Conservation (phyloP, 225 moss, liverwort and hornwort genomes). For the Lunularia cruciata region DNA sequence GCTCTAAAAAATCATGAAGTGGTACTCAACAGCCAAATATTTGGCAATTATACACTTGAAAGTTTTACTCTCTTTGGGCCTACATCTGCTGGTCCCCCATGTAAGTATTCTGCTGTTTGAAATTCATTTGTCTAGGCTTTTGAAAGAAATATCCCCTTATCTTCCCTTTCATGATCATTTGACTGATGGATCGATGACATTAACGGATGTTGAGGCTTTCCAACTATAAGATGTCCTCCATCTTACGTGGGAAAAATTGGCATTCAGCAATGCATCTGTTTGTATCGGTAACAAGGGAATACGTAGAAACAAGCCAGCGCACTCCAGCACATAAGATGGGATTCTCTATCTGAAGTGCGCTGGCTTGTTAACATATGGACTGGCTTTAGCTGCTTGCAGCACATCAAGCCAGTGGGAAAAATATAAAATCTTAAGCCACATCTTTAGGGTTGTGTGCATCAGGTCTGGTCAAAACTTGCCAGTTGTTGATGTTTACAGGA, state of each 20-base stretch:
- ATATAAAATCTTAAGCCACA: neutral
- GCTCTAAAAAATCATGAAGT: conserved; percentile 58
- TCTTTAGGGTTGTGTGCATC: neutral
- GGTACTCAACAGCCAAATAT: conserved; percentile 56
- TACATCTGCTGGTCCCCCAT: conserved; percentile 48
- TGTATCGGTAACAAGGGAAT: no score
- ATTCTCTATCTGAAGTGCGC: no score
- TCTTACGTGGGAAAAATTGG: no score
- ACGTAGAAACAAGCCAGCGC: neutral
- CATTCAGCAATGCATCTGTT: no score
- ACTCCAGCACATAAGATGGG: no score
- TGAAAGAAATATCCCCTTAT: neutral
- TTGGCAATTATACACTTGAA: conserved; percentile 78
- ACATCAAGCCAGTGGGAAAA: no score
- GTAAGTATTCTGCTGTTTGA: conserved; percentile 31
- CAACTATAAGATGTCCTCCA: no score
- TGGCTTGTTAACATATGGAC: neutral
- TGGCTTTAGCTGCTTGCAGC: neutral
- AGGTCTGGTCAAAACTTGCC: neutral
- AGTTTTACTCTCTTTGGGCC: conserved; percentile 63
- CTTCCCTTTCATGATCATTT: no score
- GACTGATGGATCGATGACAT: no score
- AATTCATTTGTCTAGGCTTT: neutral
- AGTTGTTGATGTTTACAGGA: neutral
- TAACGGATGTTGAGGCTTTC: no score